Evolutionary conservation across 2,329 filamentous ascomycete genomes (phyloP).

Genomic region (Microdochium paspali): DNA sequence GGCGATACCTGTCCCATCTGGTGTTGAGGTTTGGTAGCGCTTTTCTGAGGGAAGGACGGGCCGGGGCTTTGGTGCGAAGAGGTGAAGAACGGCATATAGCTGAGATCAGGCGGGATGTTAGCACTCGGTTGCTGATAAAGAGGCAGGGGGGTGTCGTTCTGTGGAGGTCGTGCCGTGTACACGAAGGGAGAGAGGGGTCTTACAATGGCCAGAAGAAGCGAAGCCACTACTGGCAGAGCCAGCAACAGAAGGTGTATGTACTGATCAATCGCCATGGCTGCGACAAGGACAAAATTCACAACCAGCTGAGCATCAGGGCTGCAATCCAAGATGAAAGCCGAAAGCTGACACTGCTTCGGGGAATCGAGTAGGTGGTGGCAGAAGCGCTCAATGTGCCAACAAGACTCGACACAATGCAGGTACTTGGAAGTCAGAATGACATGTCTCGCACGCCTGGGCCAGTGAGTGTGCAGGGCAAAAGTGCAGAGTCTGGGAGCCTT

Average conservation of each 20-base stretch:
- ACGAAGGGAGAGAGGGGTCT: constrained; percentile 3
- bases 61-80: constrained; percentile 76
- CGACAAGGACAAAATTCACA: not conserved
- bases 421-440: too few species aligned
- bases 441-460: too few species aligned
- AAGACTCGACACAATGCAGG: too few species aligned
- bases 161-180: not conserved
- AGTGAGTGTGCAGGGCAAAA: too few species aligned
- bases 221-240: constrained; percentile 21
- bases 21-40: constrained; percentile 67
- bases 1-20: constrained; percentile 47
- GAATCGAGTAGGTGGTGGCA: too few species aligned
- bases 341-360: too few species aligned
- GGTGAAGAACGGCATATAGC: constrained; percentile 59
- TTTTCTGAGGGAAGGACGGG: constrained; percentile 69
- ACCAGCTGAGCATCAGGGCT: too few species aligned
- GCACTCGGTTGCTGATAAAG: not conserved
- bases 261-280: not conserved
- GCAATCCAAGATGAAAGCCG: too few species aligned
- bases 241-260: constrained; percentile 23
- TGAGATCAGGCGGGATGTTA: constrained; percentile 24
- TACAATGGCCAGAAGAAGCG: constrained; percentile 28
- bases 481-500: too few species aligned
- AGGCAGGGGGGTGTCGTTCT: not conserved
- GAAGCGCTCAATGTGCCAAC: too few species aligned